Evolutionary conservation across 1,284 basidiomycete genomes (phyloP), one percentile per base, ranked within the genome.

Genomic region (Chondrostereum purpureum): DNA sequence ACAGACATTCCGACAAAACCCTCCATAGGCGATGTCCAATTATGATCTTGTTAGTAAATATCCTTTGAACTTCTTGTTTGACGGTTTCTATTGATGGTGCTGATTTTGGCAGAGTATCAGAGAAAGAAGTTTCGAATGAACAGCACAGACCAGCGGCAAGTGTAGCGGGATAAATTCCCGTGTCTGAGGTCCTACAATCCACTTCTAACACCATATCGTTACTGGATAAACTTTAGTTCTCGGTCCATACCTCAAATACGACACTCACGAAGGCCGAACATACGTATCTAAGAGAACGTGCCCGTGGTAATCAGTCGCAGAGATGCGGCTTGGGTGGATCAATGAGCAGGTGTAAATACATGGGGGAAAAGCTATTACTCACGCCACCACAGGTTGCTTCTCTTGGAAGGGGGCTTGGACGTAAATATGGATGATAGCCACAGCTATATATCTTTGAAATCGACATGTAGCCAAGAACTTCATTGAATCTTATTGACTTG

Each of bases 1-100:
- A 13, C 13, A 45, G 43, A 56, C 67, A 41, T 53, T 78, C 78
- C 42, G 77, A 76, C 47, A 80, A 60, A 52, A 77, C 73, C 20
- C 68, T 60, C 77, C 77, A 80, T 12, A 80, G 56, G 21, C 64
- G 61, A 53, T 80, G 72, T 27, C 79, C 78, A 22, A 80, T 67
- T 39, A 80, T 57, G 22, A 79, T 70, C 56, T 75, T 78, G 46
- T 67, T 63, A 11, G 56, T 58, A 27, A 79, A 65, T 36, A 75
- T 53, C 8, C 57, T 55, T 12, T 67, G 65, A 4, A 78, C 74
- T 18, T 58, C 61, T 16, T 63, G 57, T 54, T 75, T 73, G 11
- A 78, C 72, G 43, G 70, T 65, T 41, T 64, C 58, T 54, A 78
- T 77, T 10, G 58, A 51, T 13, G 75, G 70, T 16, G 74, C 78